Base-by-base conservation (phyloP, 176 grass and related monocot genomes). In the Elymus sibiricus region DNA sequence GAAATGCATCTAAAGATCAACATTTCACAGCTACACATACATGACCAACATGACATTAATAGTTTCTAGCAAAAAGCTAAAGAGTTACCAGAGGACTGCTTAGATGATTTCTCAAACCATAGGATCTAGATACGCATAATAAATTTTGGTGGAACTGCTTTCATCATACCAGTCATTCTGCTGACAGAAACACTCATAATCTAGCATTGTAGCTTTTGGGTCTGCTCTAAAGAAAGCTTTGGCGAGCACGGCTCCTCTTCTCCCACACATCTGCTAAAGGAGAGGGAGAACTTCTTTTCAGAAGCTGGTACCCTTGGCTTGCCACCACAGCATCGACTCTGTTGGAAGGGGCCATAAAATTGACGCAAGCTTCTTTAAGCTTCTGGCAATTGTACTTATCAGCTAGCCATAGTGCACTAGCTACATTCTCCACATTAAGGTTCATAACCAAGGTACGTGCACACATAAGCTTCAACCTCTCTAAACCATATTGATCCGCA, bases 401-500 rank as follows among this genome's bases (percentile, higher is more conserved):
- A 60, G 60, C 73, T 14, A 77, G 22, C 21, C 76, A 38, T 11
- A 62, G 32, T 37, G 14, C 74, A 27, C 47, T 69, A 42, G 77
- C 78, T 16, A 92, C 83, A 22, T 63, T 83, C 46, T 74, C 65
- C 4, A 32, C 68, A 74, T 67, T 43, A 64, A 89, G 76, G 37
- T 5, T 34, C 13, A 34, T 64, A 12, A 29, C 24, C 44, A 91
- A 56, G 19, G 59, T 76, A 21, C 37, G 10, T 62, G 22, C 59
- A 79, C 89, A 88, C 35, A 88, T 47, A 58, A 66, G 11, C 68
- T 58, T 83, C 60, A 91, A 60, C 75, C 89, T 66, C 17, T 62
- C 63, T 28, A 69, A 49, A 19, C 5, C 89, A 74, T 81, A 91
- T 12, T 67, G 29, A 79, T 88, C 85, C 11, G 74, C 80, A 3